Evolutionary conservation across 2,329 filamentous ascomycete species (phyloP).

Genomic region (Aspergillus uvarum): DNA sequence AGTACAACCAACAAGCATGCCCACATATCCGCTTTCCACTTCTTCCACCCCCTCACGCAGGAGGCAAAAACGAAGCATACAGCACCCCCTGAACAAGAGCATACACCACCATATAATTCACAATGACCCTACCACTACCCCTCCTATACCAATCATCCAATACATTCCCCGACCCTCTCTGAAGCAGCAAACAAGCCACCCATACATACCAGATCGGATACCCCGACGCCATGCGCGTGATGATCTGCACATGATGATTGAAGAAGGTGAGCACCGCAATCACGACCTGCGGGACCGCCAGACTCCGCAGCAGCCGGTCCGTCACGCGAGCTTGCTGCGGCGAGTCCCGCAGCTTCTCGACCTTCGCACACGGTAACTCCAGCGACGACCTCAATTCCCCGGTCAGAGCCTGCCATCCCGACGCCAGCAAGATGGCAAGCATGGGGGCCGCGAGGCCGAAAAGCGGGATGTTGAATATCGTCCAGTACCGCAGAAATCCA

Average conservation of each 20-base stretch:
- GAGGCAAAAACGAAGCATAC: slow-evolving; percentile 12
- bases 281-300: slow-evolving; percentile 9
- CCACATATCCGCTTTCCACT: no score
- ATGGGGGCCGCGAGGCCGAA: slow-evolving; percentile 11
- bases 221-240: slow-evolving; percentile 12
- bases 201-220: slow-evolving; percentile 14
- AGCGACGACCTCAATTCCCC: neutral
- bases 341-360: neutral
- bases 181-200: neutral
- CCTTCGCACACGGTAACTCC: no score
- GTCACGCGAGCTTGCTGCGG: neutral
- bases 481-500: slow-evolving; percentile 14
- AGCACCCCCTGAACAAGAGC: slow-evolving; percentile 7
- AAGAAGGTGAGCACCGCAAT: slow-evolving; percentile 4
- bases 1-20: no score
- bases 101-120: slow-evolving; percentile 11
- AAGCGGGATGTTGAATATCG: slow-evolving; percentile 7
- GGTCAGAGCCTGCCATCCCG: neutral
- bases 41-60: slow-evolving; percentile 1
- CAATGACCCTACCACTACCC: neutral
- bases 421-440: slow-evolving; percentile 4
- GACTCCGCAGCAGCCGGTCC: slow-evolving; percentile 6
- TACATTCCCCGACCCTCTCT: neutral
- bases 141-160: neutral
- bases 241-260: slow-evolving; percentile 13